Base-by-base conservation (phyloP, 495 filamentous ascomycete species). In the Platismatia glauca region DNA sequence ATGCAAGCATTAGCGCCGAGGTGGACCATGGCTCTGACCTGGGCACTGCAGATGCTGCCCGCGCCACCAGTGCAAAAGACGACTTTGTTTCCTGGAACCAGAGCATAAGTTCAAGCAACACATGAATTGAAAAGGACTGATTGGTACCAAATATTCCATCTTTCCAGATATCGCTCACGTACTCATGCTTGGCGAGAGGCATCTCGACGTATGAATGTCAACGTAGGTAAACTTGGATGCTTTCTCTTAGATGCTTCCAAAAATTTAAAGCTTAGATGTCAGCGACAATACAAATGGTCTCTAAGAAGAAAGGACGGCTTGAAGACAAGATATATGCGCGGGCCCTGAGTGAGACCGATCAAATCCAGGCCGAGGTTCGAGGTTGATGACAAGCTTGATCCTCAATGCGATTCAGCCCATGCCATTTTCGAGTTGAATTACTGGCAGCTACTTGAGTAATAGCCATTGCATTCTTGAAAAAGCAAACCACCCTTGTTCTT, bases 1-100 rank as follows among this genome's bases (percentile, higher is more conserved):
- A 98, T 97, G 72, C 88, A 93, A 38, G 94, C 94, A 67, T 97
- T 87, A 43, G 90, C 92, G 61, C 94, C 94, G 38, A 98, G 88
- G 59, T 91, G 81, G 20, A 98, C 89, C 44, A 98, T 73, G 20
- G 92, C 94, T 59, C 89, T 84, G 44, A 96, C 94, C 74, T 97
- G 94, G 12, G 87, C 90, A 67, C 88, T 92, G 74, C 94, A 95
- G 67, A 98, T 98, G 18, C 90, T 87, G 43, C 94, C 94, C 1
- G 90, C 90, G 58, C 94, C 94, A 46, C 94, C 94, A 34, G 94
- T 98, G 70, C 95, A 95, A 78, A 97, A 93, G 66, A 97, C 81
- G 24, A 97, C 91, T 71, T 94, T 94, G 70, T 89, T 86, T 61
- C 83, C 89, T 92, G 70, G 9, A 15, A 50, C 31, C 1, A 59